These are phyloP conservation scores for Apiospora arundinis DNA, from an alignment of 2,329 filamentous ascomycete genomes.

Conservation along the genomic window DNA sequence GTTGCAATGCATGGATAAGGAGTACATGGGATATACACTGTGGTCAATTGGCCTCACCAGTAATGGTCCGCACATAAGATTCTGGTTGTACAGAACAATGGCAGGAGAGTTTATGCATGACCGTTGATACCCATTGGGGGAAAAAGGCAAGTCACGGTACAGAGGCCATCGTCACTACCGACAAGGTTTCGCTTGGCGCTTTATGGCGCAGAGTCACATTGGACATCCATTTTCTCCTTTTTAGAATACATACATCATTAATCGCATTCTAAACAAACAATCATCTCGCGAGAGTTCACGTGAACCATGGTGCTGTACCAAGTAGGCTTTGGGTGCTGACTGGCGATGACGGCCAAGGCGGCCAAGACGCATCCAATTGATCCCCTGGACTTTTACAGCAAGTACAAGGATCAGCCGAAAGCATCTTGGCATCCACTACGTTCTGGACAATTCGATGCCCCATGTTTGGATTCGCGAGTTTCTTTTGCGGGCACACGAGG, in stretches of 20 bases:
- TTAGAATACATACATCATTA: conserved; percentile 2
- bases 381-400: neutral
- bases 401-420: neutral
- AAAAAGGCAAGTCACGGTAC: conserved; percentile 6
- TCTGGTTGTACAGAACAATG: neutral
- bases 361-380: neutral
- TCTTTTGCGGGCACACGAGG: neutral
- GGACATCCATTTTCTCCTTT: neutral
- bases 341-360: neutral
- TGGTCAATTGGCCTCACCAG: neutral
- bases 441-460: neutral
- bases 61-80: conserved; percentile 9
- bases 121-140: conserved; percentile 3
- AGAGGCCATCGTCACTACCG: neutral
- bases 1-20: conserved; percentile 16
- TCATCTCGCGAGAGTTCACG: neutral
- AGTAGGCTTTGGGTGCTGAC: too few species aligned
- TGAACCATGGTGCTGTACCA: neutral
- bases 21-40: conserved; percentile 11
- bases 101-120: neutral
- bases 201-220: neutral
- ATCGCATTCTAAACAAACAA: neutral
- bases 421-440: neutral
- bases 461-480: neutral
- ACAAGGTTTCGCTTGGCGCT: conserved; percentile 1